phyloP scores from a whole-genome alignment of 371 early-diverging fungal species.

The Massospora cicadina region DNA sequence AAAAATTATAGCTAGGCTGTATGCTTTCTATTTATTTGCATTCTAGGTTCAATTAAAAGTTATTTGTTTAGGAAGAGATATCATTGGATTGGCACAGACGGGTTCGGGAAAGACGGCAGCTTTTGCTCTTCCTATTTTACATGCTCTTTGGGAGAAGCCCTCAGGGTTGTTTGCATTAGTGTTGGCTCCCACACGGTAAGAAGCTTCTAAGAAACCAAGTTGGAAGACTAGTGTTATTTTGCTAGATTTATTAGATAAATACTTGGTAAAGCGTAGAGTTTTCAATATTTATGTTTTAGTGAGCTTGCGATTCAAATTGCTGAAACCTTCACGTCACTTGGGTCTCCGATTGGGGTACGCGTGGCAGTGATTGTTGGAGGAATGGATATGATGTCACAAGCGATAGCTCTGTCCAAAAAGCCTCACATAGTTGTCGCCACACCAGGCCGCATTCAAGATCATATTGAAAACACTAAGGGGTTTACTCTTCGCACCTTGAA shows the following conservation, averaged over 20 bases:
- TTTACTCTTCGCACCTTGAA: slow-evolving; percentile 71
- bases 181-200: slow-evolving; percentile 95
- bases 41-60: no score
- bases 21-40: no score
- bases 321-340: slow-evolving; percentile 84
- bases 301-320: slow-evolving; percentile 91
- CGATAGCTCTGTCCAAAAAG: slow-evolving; percentile 81
- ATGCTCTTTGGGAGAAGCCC: slow-evolving; percentile 77
- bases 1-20: no score
- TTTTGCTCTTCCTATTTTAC: slow-evolving; percentile 90
- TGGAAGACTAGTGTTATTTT: background rate
- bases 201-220: background rate
- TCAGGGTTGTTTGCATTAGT: slow-evolving; percentile 84
- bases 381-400: slow-evolving; percentile 90
- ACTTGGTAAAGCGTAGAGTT: no score
- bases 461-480: slow-evolving; percentile 81
- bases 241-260: no score
- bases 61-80: slow-evolving; percentile 70
- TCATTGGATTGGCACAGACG: slow-evolving; percentile 94
- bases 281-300: slow-evolving; percentile 21
- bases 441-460: slow-evolving; percentile 95
- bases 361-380: slow-evolving; percentile 93
- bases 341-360: slow-evolving; percentile 82
- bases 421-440: slow-evolving; percentile 95
- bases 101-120: slow-evolving; percentile 98